Conservation (phyloP, 2,329 filamentous ascomycete species). For the Fusarium torreyae region DNA sequence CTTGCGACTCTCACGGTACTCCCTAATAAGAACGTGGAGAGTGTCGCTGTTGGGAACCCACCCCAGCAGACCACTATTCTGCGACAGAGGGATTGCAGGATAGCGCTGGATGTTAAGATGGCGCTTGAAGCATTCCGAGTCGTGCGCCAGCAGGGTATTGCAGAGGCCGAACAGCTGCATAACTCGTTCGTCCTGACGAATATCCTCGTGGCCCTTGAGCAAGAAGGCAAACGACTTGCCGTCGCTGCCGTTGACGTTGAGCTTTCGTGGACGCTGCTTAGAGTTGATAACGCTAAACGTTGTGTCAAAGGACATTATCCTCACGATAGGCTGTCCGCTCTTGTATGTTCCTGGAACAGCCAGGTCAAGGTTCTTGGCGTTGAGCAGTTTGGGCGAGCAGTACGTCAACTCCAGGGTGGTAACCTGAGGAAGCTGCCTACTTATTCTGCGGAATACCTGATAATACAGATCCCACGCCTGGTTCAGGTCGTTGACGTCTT, state of each 20-base stretch:
- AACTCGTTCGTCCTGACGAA: constrained; percentile 97
- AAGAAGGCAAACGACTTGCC: constrained; percentile 89
- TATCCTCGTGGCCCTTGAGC: constrained; percentile 99
- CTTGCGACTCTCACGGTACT: constrained; percentile 97
- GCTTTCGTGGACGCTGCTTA: constrained; percentile 94
- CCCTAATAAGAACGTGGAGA: constrained; percentile 93
- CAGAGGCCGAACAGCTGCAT: constrained; percentile 99
- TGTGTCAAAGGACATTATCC: constrained; percentile 90
- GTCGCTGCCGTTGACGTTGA: constrained; percentile 90
- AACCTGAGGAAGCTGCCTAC: constrained; percentile 91
- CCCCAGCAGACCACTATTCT: constrained; percentile 93
- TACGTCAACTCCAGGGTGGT: constrained; percentile 95
- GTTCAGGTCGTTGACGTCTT: constrained; percentile 94
- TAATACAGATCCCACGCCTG: constrained; percentile 99
- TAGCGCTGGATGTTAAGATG: constrained; percentile 97
- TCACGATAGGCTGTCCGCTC: constrained; percentile 82
- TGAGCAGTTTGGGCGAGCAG: constrained; percentile 93
- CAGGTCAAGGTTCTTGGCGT: constrained; percentile 87
- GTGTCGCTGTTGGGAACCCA: constrained; percentile 99
- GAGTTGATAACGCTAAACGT: constrained; percentile 94
- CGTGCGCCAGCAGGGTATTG: constrained; percentile 93
- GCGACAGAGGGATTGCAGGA: constrained; percentile 95
- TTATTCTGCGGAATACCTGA: constrained; percentile 96
- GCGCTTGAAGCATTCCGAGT: constrained; percentile 96
- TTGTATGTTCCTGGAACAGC: constrained; percentile 96